Conservation (phyloP, 495 filamentous ascomycete species). For the Penicillium subrubescens region DNA sequence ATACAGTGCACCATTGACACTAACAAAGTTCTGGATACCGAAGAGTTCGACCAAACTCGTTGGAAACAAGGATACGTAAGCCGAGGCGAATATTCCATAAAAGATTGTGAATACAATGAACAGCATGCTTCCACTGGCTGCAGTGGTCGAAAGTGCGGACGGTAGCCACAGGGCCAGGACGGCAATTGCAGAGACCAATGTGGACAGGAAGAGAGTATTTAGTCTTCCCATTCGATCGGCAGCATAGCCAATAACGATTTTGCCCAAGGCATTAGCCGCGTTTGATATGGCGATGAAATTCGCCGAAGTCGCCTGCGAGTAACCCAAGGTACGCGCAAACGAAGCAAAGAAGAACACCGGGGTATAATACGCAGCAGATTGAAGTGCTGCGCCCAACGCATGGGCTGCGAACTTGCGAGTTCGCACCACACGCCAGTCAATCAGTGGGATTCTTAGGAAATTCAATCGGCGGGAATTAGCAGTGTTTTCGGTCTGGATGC, state of each 20-base stretch:
- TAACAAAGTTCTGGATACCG: conserved; percentile 43
- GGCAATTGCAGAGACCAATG: conserved; percentile 38
- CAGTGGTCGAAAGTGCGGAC: conserved; percentile 25
- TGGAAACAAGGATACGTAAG: conserved; percentile 47
- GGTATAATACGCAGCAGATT: conserved; percentile 43
- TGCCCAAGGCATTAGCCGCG: conserved; percentile 31
- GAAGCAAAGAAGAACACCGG: conserved; percentile 44
- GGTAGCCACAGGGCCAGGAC: conserved; percentile 45
- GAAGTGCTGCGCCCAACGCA: conserved; percentile 34
- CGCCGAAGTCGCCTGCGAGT: conserved; percentile 34
- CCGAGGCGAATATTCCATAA: conserved; percentile 44
- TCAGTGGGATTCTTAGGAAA: conserved; percentile 29
- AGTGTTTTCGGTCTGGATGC: conserved; percentile 28
- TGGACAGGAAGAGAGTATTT: conserved; percentile 41
- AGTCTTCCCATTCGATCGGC: conserved; percentile 55
- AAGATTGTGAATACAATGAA: conserved; percentile 42
- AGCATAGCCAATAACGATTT: conserved; percentile 26
- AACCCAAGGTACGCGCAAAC: conserved; percentile 42
- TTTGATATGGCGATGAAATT: conserved; percentile 40
- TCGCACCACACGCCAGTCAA: conserved; percentile 33
- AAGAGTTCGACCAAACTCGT: conserved; percentile 44
- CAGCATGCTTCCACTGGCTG: conserved; percentile 24
- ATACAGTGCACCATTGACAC: conserved; percentile 46
- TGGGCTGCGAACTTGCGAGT: conserved; percentile 39
- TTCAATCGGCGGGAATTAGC: conserved; percentile 2